These are phyloP conservation scores for Apiospora phragmitis DNA, from an alignment of 2,329 filamentous ascomycete genomes.

Conservation along the genomic window DNA sequence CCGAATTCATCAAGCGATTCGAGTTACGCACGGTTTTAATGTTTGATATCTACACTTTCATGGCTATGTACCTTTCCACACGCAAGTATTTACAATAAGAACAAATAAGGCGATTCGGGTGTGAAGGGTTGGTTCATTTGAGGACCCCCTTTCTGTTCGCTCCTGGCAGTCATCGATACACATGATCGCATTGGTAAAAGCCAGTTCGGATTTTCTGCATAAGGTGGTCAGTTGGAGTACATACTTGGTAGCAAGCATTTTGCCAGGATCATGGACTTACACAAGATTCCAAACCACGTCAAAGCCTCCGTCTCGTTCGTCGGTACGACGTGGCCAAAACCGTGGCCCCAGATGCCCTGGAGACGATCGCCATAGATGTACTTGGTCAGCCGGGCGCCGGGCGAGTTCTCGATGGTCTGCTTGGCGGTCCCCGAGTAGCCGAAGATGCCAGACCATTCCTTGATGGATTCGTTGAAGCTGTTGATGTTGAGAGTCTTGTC, in stretches of 20 bases:
- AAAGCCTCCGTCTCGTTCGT: constrained; percentile 23
- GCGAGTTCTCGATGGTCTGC: constrained; percentile 18
- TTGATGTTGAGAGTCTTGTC: constrained; percentile 31
- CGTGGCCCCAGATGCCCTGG: constrained; percentile 22
- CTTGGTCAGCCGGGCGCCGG: constrained; percentile 19
- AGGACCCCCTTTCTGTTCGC: background rate
- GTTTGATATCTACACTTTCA: background rate
- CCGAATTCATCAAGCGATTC: background rate
- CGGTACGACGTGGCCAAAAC: constrained; percentile 20
- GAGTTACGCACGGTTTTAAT: background rate
- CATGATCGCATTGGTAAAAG: background rate
- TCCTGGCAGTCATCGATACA: background rate
- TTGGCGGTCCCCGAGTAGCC: constrained; percentile 25
- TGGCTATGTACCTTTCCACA: background rate
- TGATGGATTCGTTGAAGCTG: constrained; percentile 33
- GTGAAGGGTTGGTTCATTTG: background rate
- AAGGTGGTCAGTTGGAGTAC: background rate
- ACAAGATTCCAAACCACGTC: constrained; percentile 23
- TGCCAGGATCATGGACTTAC: background rate
- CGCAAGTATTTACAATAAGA: background rate
- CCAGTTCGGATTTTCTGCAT: background rate
- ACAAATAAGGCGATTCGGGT: background rate
- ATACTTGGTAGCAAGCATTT: too few species aligned
- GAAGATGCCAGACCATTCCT: constrained; percentile 39
- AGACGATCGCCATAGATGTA: constrained; percentile 24